Percentiles rank a stretch among this genome's conserved stretches.
phyloP scores from a whole-genome alignment of 225 moss, liverwort and hornwort genomes.

The Pleurozium schreberi region DNA sequence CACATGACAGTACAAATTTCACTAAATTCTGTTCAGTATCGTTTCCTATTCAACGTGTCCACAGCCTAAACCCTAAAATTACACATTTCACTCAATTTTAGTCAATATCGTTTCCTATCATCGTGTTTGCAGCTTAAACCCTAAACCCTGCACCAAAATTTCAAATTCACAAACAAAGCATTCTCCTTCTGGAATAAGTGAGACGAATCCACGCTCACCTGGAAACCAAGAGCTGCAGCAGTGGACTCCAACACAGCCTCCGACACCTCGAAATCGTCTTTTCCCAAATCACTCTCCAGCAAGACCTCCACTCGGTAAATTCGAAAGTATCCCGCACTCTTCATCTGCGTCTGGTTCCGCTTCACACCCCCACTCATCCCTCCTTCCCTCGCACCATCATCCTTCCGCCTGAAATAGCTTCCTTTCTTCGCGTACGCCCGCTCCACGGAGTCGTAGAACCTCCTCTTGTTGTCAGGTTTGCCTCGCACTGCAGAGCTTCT shows the following conservation, averaged over 20 bases:
- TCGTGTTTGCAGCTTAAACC: neutral
- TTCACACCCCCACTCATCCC: neutral
- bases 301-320: constrained; percentile 68
- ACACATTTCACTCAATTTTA: neutral
- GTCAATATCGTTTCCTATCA: neutral
- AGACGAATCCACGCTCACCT: constrained; percentile 16
- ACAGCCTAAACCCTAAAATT: neutral
- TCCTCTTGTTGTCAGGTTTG: constrained; percentile 10
- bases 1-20: neutral
- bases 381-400: constrained; percentile 5
- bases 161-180: neutral
- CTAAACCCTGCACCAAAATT: neutral
- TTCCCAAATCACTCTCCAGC: constrained; percentile 64
- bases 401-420: constrained; percentile 43
- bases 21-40: neutral
- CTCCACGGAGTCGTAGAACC: constrained; percentile 19
- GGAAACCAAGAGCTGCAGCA: constrained; percentile 46
- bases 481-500: constrained; percentile 11
- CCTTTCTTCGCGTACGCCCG: constrained; percentile 27
- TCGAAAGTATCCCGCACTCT: constrained; percentile 45
- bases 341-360: constrained; percentile 4
- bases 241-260: constrained; percentile 57
- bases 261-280: constrained; percentile 59
- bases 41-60: neutral
- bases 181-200: neutral